Conservation (phyloP, 805 yeast genomes). For the Ogataea degrootiae region DNA sequence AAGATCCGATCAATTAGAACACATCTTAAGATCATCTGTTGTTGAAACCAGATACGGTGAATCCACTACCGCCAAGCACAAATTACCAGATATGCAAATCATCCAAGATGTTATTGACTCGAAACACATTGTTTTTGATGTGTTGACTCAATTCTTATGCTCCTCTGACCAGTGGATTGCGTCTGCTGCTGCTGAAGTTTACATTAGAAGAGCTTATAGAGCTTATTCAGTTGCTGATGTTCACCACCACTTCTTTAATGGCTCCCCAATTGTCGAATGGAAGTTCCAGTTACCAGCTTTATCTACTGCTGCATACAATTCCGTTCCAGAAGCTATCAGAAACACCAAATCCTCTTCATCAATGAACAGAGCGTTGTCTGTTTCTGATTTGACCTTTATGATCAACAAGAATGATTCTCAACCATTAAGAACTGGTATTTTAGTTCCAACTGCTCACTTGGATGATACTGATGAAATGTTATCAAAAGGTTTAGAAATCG, state of each 20-base stretch:
- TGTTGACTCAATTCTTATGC: constrained; percentile 83
- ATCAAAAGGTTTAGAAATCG: constrained; percentile 64
- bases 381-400: constrained; percentile 84
- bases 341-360: constrained; percentile 32
- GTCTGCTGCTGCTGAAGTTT: constrained; percentile 95
- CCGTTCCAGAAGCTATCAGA: constrained; percentile 48
- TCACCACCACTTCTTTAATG: constrained; percentile 46
- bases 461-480: constrained; percentile 89
- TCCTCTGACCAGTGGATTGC: constrained; percentile 84
- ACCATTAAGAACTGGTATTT: constrained; percentile 78
- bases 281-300: constrained; percentile 78
- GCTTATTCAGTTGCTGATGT: constrained; percentile 87
- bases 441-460: constrained; percentile 73
- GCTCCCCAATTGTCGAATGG: constrained; percentile 77
- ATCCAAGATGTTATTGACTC: constrained; percentile 93
- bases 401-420: constrained; percentile 63
- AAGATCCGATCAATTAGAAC: constrained; percentile 96
- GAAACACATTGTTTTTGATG: constrained; percentile 93
- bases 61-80: constrained; percentile 60
- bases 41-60: constrained; percentile 89
- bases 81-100: constrained; percentile 74
- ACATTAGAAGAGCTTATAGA: constrained; percentile 93
- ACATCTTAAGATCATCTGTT: constrained; percentile 86
- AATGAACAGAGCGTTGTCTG: constrained; percentile 85
- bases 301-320: constrained; percentile 67